Conservation (phyloP, 306 rosid genomes). For the Casuarina glauca region DNA sequence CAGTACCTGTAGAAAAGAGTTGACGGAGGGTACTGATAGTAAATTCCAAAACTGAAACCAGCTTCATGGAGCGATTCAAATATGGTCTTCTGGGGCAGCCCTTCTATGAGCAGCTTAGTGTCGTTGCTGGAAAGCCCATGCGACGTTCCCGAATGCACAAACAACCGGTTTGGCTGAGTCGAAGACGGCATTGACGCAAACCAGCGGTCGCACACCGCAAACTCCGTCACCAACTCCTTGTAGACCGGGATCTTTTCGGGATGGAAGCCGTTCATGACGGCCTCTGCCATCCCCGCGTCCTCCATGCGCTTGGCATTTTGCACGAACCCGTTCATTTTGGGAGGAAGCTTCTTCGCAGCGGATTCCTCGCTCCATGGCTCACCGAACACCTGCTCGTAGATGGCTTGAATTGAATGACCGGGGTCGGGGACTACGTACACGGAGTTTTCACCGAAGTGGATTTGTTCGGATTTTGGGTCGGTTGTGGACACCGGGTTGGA, state of each 20-base stretch:
- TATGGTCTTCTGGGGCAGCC: conserved; percentile 83
- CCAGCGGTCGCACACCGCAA: conserved; percentile 81
- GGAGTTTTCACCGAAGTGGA: conserved; percentile 39
- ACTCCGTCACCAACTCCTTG: conserved; percentile 54
- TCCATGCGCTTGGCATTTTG: conserved; percentile 51
- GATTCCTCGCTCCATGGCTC: conserved; percentile 64
- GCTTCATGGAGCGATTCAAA: conserved; percentile 73
- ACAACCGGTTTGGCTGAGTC: conserved; percentile 83
- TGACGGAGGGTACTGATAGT: conserved; percentile 56
- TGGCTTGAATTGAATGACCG: conserved; percentile 69
- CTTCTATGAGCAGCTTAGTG: conserved; percentile 43
- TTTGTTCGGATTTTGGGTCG: conserved; percentile 36
- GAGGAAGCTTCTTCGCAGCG: conserved; percentile 35
- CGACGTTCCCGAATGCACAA: conserved; percentile 80
- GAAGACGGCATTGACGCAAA: conserved; percentile 70
- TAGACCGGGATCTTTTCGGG: conserved; percentile 62
- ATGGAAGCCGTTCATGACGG: conserved; percentile 70
- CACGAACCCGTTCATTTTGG: conserved; percentile 68
- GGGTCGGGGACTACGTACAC: conserved; percentile 73
- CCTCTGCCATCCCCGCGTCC: conserved; percentile 33
- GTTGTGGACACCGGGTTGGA: conserved; percentile 55
- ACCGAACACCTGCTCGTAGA: conserved; percentile 81
- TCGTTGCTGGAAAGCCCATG: conserved; percentile 61
- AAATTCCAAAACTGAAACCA: conserved; percentile 66
- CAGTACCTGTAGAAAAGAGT: conserved; percentile 68